Conservation (phyloP, 2,329 filamentous ascomycete species). For the Fusarium euwallaceae region DNA sequence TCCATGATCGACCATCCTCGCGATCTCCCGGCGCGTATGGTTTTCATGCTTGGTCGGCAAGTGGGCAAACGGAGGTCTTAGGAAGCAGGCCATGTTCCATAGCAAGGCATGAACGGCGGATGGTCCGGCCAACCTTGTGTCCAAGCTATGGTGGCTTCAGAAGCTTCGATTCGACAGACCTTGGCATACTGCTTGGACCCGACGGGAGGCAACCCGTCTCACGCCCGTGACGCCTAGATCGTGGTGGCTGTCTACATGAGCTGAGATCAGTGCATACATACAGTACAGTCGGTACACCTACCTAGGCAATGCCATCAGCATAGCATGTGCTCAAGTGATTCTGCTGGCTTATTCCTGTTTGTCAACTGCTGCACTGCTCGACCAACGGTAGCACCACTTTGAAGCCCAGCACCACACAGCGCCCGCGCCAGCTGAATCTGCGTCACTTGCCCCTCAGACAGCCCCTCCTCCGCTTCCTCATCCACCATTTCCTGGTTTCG, state of each 20-base stretch:
- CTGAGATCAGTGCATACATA: conserved; percentile 3
- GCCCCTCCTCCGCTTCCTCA: conserved; percentile 33
- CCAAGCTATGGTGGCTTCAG: conserved; percentile 12
- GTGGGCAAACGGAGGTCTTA: conserved; percentile 18
- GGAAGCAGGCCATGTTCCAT: conserved; percentile 21
- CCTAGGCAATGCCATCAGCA: background rate
- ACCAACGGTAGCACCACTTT: conserved; percentile 16
- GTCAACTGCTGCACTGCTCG: conserved; percentile 21
- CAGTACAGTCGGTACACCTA: background rate
- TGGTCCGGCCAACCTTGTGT: conserved; percentile 20
- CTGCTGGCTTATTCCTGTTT: conserved; percentile 31
- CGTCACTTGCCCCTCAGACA: conserved; percentile 47
- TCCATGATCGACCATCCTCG: conserved; percentile 38
- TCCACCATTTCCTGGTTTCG: conserved; percentile 25
- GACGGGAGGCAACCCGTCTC: conserved; percentile 33
- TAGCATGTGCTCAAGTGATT: conserved; percentile 24
- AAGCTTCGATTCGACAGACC: conserved; percentile 17
- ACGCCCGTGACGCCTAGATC: conserved; percentile 10
- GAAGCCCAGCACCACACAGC: conserved; percentile 11
- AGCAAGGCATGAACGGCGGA: conserved; percentile 19
- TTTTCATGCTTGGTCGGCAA: conserved; percentile 42
- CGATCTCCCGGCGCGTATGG: conserved; percentile 40
- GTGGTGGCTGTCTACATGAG: conserved; percentile 28
- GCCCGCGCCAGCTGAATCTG: conserved; percentile 43
- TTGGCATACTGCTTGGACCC: conserved; percentile 12